Conservation (phyloP, 2,329 filamentous ascomycete species). For the Xylariaceae sp. region DNA sequence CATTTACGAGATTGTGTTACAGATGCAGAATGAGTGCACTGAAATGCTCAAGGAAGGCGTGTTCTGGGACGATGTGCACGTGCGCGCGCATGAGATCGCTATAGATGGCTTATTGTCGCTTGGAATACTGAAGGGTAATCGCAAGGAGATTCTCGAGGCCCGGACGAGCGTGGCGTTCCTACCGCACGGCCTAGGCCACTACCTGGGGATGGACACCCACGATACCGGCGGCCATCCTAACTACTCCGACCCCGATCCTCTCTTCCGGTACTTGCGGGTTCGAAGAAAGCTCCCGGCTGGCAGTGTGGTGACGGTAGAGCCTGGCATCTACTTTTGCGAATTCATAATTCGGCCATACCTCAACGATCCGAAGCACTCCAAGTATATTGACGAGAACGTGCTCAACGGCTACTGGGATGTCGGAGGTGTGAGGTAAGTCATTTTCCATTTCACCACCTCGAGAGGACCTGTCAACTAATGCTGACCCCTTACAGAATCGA, state of each 20-base stretch:
- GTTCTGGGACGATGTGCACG: conserved; percentile 75
- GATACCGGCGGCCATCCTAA: conserved; percentile 76
- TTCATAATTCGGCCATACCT: conserved; percentile 84
- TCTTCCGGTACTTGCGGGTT: conserved; percentile 84
- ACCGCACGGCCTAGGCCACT: conserved; percentile 86
- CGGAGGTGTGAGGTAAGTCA: conserved; percentile 60
- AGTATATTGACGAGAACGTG: conserved; percentile 70
- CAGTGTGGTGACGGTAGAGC: conserved; percentile 89
- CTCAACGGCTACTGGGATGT: conserved; percentile 78
- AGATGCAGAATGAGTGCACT: conserved; percentile 81
- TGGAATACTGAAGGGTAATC: conserved; percentile 65
- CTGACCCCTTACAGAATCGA: conserved; percentile 52
- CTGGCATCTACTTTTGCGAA: conserved; percentile 86
- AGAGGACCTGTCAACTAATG: neutral
- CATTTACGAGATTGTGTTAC: conserved; percentile 77
- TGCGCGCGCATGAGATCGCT: conserved; percentile 72
- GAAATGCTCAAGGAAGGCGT: conserved; percentile 66
- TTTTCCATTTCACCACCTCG: neutral
- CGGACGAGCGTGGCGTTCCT: conserved; percentile 87
- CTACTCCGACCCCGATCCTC: conserved; percentile 69
- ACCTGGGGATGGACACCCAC: conserved; percentile 88
- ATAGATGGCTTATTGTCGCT: conserved; percentile 72
- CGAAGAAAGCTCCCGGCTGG: conserved; percentile 69
- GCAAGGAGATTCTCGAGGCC: conserved; percentile 67
- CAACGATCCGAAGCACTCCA: conserved; percentile 62